Conservation (phyloP, 352 stramenopile genomes). For the Phytophthora europaea region DNA sequence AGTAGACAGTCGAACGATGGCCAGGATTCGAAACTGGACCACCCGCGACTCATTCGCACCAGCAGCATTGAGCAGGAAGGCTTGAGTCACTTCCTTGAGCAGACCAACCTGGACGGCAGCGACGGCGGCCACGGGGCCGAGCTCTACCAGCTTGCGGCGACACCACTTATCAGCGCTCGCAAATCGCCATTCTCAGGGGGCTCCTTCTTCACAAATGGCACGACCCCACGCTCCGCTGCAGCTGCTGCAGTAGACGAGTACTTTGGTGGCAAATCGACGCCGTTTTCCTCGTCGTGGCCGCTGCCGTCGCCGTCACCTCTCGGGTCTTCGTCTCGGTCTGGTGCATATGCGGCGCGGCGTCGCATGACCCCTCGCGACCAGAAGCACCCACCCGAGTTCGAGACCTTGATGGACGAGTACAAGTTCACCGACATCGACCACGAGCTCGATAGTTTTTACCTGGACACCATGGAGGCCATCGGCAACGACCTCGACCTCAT, state of each 20-base stretch:
- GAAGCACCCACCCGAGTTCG: conserved; percentile 71
- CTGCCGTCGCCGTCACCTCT: conserved; percentile 28
- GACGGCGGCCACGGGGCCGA: conserved; percentile 33
- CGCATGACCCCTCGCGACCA: conserved; percentile 48
- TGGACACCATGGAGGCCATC: conserved; percentile 76
- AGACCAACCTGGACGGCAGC: conserved; percentile 57
- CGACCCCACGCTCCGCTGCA: conserved; percentile 32
- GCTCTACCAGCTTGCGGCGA: conserved; percentile 37
- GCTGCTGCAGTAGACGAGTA: conserved; percentile 64
- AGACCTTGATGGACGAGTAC: conserved; percentile 80
- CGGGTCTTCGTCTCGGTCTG: conserved; percentile 10
- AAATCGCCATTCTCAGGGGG: conserved; percentile 36
- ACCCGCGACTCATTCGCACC: conserved; percentile 71
- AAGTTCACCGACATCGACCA: conserved; percentile 86
- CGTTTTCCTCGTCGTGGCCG: conserved; percentile 41
- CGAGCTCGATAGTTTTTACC: conserved; percentile 86
- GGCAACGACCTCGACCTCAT: conserved; percentile 69
- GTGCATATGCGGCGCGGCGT: conserved; percentile 10
- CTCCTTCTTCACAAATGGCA: conserved; percentile 27
- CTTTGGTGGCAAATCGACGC: conserved; percentile 48
- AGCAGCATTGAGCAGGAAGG: conserved; percentile 83
- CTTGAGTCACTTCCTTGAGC: conserved; percentile 78
- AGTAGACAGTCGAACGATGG: conserved; percentile 27
- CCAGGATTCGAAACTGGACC: conserved; percentile 40
- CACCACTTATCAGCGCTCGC: conserved; percentile 14